Evolutionary conservation across 768 basidiomycete genomes (phyloP).

Genomic region (Krasilnikovozyma curviuscula): DNA sequence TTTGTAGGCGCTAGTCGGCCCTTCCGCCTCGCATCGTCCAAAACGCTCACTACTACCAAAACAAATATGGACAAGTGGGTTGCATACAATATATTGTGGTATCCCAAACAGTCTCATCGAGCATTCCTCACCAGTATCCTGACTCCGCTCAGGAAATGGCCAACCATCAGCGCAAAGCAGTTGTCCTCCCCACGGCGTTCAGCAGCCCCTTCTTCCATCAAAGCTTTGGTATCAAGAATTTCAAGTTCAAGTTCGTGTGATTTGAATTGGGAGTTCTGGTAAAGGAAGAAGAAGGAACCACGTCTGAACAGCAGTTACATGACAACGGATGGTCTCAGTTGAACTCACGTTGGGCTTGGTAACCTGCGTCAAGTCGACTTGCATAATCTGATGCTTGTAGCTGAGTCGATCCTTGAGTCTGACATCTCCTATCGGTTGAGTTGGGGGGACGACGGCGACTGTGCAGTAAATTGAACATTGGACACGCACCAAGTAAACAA

Average conservation of each 20-base stretch:
- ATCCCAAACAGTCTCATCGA: too few species aligned
- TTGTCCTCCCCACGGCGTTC: slow-evolving; percentile 42
- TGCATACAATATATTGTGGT: too few species aligned
- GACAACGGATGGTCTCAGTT: neutral
- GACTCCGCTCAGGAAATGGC: slow-evolving; percentile 80
- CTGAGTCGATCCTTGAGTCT: slow-evolving; percentile 74
- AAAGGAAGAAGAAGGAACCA: neutral
- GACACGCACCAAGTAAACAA: too few species aligned
- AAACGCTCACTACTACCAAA: too few species aligned
- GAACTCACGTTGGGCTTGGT: slow-evolving; percentile 30
- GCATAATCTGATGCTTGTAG: slow-evolving; percentile 83
- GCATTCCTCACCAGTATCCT: slow-evolving; percentile 72
- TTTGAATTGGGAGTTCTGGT: neutral
- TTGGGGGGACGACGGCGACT: too few species aligned
- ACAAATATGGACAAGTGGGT: too few species aligned
- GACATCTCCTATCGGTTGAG: too few species aligned
- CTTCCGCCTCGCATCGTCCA: too few species aligned
- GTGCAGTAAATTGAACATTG: too few species aligned
- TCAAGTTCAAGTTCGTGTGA: slow-evolving; percentile 85
- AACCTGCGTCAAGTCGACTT: slow-evolving; percentile 86
- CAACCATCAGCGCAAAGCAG: slow-evolving; percentile 77
- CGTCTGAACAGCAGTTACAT: neutral
- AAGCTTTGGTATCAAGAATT: slow-evolving; percentile 43
- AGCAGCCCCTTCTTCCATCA: slow-evolving; percentile 52
- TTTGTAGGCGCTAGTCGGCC: too few species aligned